These are phyloP conservation scores for Linderniella brevidens DNA, from an alignment of 257 asterid genomes.

Conservation along the genomic window DNA sequence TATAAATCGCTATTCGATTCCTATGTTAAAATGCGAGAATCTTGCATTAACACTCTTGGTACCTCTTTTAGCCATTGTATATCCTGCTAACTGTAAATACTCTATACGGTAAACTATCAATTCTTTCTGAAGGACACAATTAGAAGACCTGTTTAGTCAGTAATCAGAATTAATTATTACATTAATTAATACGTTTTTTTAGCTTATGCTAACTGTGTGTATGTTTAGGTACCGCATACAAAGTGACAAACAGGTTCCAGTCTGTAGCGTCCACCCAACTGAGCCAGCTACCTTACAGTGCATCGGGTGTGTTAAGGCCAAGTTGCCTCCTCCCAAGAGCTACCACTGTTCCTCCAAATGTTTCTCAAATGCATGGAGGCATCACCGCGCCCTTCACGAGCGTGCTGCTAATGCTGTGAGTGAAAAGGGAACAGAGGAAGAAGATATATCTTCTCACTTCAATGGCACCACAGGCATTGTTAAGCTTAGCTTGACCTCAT, in stretches of 20 bases:
- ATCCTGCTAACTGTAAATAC: too few species aligned
- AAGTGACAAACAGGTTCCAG: conserved; percentile 75
- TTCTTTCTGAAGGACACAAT: too few species aligned
- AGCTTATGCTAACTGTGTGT: too few species aligned
- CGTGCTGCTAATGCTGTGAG: conserved; percentile 69
- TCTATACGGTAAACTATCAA: too few species aligned
- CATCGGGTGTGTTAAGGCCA: conserved; percentile 83
- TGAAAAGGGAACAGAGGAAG: conserved; percentile 83
- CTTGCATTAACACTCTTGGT: too few species aligned
- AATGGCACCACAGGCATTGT: conserved; percentile 27
- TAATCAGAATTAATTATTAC: too few species aligned
- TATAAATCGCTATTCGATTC: too few species aligned
- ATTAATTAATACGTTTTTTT: too few species aligned
- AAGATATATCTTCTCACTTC: conserved; percentile 72
- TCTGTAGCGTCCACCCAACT: conserved; percentile 87
- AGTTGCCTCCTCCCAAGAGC: conserved; percentile 68
- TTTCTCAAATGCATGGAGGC: conserved; percentile 86
- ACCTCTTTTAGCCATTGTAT: too few species aligned
- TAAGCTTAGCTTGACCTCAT: conserved; percentile 11
- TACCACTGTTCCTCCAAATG: conserved; percentile 90
- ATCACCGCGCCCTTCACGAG: conserved; percentile 87
- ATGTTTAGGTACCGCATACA: conserved; percentile 91
- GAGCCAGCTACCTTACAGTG: conserved; percentile 93
- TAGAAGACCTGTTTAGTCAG: too few species aligned
- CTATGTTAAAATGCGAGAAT: not conserved